These are phyloP conservation scores for Claviceps fusiformis DNA, from an alignment of 2,329 filamentous ascomycete genomes.

Conservation along the genomic window DNA sequence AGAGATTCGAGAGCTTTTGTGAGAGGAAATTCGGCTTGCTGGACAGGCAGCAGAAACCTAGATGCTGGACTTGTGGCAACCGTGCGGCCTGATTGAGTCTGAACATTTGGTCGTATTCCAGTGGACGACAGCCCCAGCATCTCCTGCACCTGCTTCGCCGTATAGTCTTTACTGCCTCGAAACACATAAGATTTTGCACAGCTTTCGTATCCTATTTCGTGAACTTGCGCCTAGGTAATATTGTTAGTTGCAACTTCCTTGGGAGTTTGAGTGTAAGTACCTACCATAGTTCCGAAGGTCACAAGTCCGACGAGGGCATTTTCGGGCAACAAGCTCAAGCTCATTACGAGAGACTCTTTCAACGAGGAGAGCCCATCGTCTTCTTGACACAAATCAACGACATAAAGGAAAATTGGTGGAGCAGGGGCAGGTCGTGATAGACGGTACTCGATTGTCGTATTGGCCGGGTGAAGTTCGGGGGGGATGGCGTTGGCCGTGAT, in stretches of 20 bases:
- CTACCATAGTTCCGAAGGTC: constrained; percentile 85
- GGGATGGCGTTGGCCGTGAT: constrained; percentile 74
- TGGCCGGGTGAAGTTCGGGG: constrained; percentile 66
- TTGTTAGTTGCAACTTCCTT: background rate
- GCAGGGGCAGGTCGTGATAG: constrained; percentile 72
- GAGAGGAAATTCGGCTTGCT: constrained; percentile 93
- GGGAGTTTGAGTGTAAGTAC: constrained; percentile 8
- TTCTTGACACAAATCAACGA: constrained; percentile 80
- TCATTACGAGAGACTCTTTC: constrained; percentile 79
- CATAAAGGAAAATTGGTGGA: constrained; percentile 75
- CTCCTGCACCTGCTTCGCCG: constrained; percentile 97
- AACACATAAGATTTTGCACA: constrained; percentile 99
- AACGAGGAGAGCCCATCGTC: constrained; percentile 71
- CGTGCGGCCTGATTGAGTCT: constrained; percentile 60
- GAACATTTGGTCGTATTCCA: constrained; percentile 60
- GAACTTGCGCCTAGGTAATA: constrained; percentile 58
- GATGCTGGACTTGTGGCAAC: constrained; percentile 69
- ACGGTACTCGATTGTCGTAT: constrained; percentile 83
- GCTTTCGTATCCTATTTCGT: constrained; percentile 95
- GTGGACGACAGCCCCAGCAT: constrained; percentile 79
- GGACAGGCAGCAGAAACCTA: constrained; percentile 83
- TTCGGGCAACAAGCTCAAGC: constrained; percentile 66
- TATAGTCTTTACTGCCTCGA: constrained; percentile 92
- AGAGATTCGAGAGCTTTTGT: constrained; percentile 91
- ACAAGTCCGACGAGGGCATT: constrained; percentile 73